These are phyloP conservation scores for Paralagenidium karlingii DNA, from an alignment of 352 stramenopile genomes.

Conservation along the genomic window DNA sequence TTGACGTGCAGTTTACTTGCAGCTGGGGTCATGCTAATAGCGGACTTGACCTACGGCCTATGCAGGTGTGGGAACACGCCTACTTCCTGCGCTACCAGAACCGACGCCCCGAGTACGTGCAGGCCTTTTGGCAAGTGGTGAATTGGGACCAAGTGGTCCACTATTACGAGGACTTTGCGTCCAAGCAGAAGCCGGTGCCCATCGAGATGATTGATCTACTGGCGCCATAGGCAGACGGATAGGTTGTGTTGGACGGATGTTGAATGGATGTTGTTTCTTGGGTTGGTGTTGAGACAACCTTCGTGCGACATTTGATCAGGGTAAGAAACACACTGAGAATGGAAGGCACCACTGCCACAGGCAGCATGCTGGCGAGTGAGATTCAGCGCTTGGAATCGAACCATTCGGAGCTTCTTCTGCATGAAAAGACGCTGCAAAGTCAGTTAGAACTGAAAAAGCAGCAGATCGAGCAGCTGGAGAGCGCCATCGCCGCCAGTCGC, in stretches of 20 bases:
- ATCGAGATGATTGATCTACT: too few relatives aligned
- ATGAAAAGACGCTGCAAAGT: constrained; percentile 32
- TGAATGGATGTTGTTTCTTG: too few relatives aligned
- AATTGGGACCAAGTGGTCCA: constrained; percentile 34
- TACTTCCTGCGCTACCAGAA: constrained; percentile 54
- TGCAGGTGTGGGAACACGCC: constrained; percentile 31
- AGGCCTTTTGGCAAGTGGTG: constrained; percentile 27
- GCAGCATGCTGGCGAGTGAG: constrained; percentile 19
- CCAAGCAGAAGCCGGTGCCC: constrained; percentile 32
- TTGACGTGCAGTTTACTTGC: background rate
- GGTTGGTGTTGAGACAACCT: too few relatives aligned
- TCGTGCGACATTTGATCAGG: too few relatives aligned
- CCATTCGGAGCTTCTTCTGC: constrained; percentile 39
- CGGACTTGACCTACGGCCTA: background rate
- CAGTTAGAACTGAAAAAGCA: constrained; percentile 17
- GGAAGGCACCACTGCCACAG: too few relatives aligned
- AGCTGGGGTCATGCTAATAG: too few relatives aligned
- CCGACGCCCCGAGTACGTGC: constrained; percentile 31
- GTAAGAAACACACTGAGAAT: too few relatives aligned
- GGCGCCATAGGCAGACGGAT: too few relatives aligned
- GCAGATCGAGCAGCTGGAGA: constrained; percentile 18
- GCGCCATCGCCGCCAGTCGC: constrained; percentile 19
- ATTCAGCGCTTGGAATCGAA: constrained; percentile 40
- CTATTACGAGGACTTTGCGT: constrained; percentile 46
- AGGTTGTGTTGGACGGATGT: too few relatives aligned